Percentiles rank a stretch among this genome's conserved stretches.
Conservation (phyloP, 495 filamentous ascomycete genomes). For the Annulohypoxylon stygium region DNA sequence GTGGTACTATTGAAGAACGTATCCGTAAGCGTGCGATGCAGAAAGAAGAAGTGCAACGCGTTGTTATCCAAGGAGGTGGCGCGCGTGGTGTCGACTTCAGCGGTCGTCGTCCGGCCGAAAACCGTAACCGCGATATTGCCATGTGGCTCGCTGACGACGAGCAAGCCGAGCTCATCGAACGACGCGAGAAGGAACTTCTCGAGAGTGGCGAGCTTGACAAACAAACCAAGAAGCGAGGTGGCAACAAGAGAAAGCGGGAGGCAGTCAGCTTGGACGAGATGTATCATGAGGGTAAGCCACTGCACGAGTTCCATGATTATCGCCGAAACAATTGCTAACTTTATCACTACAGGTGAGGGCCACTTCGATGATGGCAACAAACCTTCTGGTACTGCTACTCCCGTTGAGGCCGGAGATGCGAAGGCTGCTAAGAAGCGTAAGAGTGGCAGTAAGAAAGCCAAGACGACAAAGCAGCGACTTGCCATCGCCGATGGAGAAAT, state of each 20-base stretch:
- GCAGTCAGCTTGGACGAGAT: slow-evolving; percentile 89
- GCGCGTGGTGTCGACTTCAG: slow-evolving; percentile 89
- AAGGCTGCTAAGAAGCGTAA: slow-evolving; percentile 62
- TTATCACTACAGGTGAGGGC: slow-evolving; percentile 78
- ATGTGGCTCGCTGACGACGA: slow-evolving; percentile 98
- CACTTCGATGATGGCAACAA: slow-evolving; percentile 90
- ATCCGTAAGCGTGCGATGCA: slow-evolving; percentile 97
- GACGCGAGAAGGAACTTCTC: slow-evolving; percentile 85
- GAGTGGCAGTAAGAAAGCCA: slow-evolving; percentile 84
- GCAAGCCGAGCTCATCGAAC: slow-evolving; percentile 89
- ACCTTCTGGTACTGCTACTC: slow-evolving; percentile 85
- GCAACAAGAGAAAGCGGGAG: slow-evolving; percentile 61
- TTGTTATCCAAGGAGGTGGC: slow-evolving; percentile 94
- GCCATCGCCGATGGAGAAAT: slow-evolving; percentile 85
- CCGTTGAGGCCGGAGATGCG: slow-evolving; percentile 69
- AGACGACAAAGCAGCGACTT: slow-evolving; percentile 89
- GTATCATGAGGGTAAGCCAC: slow-evolving; percentile 93
- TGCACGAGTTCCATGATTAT: background rate
- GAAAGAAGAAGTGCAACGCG: slow-evolving; percentile 98
- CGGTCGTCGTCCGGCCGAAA: slow-evolving; percentile 83
- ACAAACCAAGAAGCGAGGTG: slow-evolving; percentile 74
- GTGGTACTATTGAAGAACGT: slow-evolving; percentile 97
- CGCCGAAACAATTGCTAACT: slow-evolving; percentile 30
- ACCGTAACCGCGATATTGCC: slow-evolving; percentile 94
- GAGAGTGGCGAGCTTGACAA: slow-evolving; percentile 71